phyloP scores from a whole-genome alignment of 2,329 filamentous ascomycete species.

The Claviceps maximensis region DNA sequence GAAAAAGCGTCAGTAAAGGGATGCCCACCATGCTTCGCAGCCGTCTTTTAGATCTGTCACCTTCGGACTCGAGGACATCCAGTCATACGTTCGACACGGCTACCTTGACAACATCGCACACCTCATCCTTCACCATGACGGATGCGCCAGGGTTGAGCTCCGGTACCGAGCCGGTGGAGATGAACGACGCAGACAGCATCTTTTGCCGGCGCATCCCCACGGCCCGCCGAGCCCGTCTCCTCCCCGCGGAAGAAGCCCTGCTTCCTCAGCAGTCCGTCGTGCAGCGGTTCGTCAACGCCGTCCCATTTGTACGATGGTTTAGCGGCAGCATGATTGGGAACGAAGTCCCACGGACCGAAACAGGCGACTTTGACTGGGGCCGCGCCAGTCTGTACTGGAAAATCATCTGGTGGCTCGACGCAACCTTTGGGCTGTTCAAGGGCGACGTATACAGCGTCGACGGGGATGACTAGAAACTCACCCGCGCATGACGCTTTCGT shows the following conservation, averaged over 20 bases:
- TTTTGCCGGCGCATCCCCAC: slow-evolving; percentile 53
- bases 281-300: slow-evolving; percentile 49
- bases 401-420: slow-evolving; percentile 50
- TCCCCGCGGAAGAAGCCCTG: slow-evolving; percentile 57
- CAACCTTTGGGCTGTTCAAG: slow-evolving; percentile 43
- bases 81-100: slow-evolving; percentile 45
- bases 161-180: slow-evolving; percentile 16
- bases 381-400: slow-evolving; percentile 55
- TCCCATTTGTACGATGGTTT: slow-evolving; percentile 62
- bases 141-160: slow-evolving; percentile 13
- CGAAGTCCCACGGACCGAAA: slow-evolving; percentile 58
- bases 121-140: slow-evolving; percentile 31
- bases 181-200: slow-evolving; percentile 23
- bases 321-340: slow-evolving; percentile 61
- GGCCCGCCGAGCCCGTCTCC: slow-evolving; percentile 50
- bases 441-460: slow-evolving; percentile 44
- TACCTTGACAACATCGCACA: slow-evolving; percentile 32
- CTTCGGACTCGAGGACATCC: slow-evolving; percentile 34
- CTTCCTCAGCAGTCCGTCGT: slow-evolving; percentile 53
- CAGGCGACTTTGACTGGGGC: slow-evolving; percentile 66
- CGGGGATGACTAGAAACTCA: slow-evolving; percentile 38
- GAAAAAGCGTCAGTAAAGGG: slow-evolving; percentile 15
- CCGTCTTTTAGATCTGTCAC: slow-evolving; percentile 26
- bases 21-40: slow-evolving; percentile 24
- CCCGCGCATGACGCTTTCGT: no score